Base-by-base conservation (phyloP, 2,329 filamentous ascomycete genomes). In the Alternaria gaisen region DNA sequence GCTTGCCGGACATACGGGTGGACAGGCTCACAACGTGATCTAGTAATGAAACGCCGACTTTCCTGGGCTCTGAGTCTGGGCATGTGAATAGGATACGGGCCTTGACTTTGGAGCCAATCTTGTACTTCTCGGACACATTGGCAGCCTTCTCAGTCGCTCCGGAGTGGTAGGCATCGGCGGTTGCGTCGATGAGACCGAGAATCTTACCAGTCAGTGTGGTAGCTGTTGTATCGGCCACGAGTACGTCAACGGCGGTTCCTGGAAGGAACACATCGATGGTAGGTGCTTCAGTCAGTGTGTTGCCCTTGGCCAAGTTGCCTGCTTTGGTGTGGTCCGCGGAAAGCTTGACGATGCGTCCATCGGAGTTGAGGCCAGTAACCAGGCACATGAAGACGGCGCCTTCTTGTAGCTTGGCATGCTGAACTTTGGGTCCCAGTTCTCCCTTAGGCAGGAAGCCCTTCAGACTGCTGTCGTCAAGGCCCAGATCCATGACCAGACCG, bases 201-300 rank as follows among this genome's bases (percentile, higher is more conserved):
- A 98, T 87, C 78, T 97, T 97, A 71, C 95, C 95, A 50, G 87
- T 83, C 60, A 99, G 80, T n/a, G 95, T 95, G 65, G 86, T 88
- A 12, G 85, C 80, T 11, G 89, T 88, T 14, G 91, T 87, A 47
- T 95, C 91, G 3, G 91, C 90, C 38, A 99, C 81, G 50, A 98
- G 83, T 11, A 97, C 84, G 69, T 97, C 93, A 36, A 93, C 92
- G 6, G 90, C 89, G n/a, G 93, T 95, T 67, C 95, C 96, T 1
- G 96, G 95, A 7, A 97, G 85, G 80, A 97, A 97, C 7, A 91
- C 87, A 76, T 94, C 93, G 73, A 99, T 91, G 0, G 92, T 96
- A 9, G 93, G 93, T 0, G 94, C 94, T 41, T 91, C 89, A 30
- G 84, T 85, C 3, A 97, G 84, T 58, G 85, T 86, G 72, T 88